phyloP scores from a whole-genome alignment of 202 grass and related monocot species.

The Carex sylvatica region DNA sequence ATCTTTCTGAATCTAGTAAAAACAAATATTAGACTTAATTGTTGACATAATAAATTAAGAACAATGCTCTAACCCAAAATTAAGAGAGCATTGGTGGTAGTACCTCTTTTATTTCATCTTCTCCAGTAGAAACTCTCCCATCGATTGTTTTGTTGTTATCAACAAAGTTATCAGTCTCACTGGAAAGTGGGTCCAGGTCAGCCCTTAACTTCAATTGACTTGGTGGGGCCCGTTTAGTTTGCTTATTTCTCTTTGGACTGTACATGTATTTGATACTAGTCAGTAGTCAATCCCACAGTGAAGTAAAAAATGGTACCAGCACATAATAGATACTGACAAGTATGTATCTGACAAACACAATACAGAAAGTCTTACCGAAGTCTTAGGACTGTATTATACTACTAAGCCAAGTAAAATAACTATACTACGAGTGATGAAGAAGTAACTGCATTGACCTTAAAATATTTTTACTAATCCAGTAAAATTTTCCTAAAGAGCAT shows the following conservation, averaged over 20 bases:
- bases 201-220: slow-evolving; percentile 1
- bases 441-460: not conserved
- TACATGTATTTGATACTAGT: not conserved
- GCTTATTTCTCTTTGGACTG: slow-evolving; percentile 7
- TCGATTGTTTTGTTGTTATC: not conserved
- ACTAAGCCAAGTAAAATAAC: not conserved
- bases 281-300: not conserved
- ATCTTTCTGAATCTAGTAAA: slow-evolving; percentile 38
- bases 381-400: not conserved
- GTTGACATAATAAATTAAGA: not conserved
- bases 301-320: not conserved
- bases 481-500: not conserved
- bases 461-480: not conserved
- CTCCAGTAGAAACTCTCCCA: not conserved
- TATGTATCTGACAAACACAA: not conserved
- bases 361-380: not conserved
- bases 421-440: not conserved
- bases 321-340: not conserved
- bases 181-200: slow-evolving; percentile 5
- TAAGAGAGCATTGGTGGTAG: not conserved
- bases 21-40: slow-evolving; percentile 6
- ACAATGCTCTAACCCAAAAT: slow-evolving; percentile 8
- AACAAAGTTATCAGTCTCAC: slow-evolving; percentile 1
- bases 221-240: not conserved
- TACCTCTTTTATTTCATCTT: slow-evolving; percentile 16